phyloP scores from a whole-genome alignment of 495 filamentous ascomycete genomes.

The Entonaema liquescens region DNA sequence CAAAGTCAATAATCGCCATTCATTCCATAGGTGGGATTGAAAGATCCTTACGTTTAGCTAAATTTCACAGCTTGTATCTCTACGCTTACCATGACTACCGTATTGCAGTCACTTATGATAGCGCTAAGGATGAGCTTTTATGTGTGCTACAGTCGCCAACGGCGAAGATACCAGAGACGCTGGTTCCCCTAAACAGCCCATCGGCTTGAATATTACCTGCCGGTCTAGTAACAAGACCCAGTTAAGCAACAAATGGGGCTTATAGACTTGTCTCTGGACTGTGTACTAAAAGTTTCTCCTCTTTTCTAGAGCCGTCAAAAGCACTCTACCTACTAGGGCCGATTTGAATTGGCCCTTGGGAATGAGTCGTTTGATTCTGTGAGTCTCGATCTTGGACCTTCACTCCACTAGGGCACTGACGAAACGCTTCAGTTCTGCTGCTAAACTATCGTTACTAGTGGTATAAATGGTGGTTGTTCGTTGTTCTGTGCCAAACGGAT shows the following conservation, averaged over 20 bases:
- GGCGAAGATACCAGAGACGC: conserved; percentile 36
- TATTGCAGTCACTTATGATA: background rate
- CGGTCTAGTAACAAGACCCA: conserved; percentile 27
- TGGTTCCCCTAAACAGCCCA: conserved; percentile 36
- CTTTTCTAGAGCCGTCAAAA: conserved; percentile 18
- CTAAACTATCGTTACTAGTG: background rate
- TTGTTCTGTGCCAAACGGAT: background rate
- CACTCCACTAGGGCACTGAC: background rate
- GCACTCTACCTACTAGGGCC: background rate
- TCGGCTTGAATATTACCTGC: conserved; percentile 29
- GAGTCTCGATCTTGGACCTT: background rate
- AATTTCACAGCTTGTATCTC: background rate
- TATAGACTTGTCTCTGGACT: conserved; percentile 6
- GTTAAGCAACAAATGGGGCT: conserved; percentile 31
- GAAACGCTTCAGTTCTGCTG: background rate
- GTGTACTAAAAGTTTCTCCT: conserved; percentile 26
- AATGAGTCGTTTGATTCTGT: background rate
- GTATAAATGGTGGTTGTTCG: background rate
- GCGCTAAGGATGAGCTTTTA: background rate
- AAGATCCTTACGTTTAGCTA: background rate
- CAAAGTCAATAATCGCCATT: background rate
- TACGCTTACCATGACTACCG: background rate
- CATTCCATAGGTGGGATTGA: background rate
- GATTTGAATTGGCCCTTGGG: background rate
- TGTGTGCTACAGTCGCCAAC: conserved; percentile 36